Evolutionary conservation across 1,284 basidiomycete genomes (phyloP), one percentile per base, ranked within the genome.

Genomic region (Athelia psychrophila): DNA sequence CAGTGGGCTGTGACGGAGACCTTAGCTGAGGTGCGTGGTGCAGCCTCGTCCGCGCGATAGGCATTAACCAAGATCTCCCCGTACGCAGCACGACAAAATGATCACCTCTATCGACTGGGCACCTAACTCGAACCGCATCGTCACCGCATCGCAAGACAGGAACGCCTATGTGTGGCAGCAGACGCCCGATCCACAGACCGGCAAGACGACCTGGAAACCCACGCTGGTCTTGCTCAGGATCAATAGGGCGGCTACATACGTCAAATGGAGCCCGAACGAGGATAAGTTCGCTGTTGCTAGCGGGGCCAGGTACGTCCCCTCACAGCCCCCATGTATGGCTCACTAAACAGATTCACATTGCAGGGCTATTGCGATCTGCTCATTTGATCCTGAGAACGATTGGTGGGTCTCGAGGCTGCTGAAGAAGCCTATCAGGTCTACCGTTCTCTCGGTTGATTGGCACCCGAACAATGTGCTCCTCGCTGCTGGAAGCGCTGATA

Each of bases 51-150:
- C 24, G 33, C 27, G 48, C n/a, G 35, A 24, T 27, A 35, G 25
- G 9, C 36, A 51, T 36, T 30, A 44, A 19, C 42, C 18, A 52
- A 48, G 15, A 48, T 44, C 51, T 47, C 18, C 13, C 27, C 13
- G 3, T 35, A 24, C 8, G 36, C 56, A 98, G 94, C 97, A 99
- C 74, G 97, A 99, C 79, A 99, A 99, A 76, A 77, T 90, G 57
- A 92, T 99, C 72, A 99, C 96, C 2, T 95, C 93, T 54, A 97
- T 99, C 70, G 96, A 98, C 71, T 99, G 97, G 97, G 97, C 96
- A 2, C 94, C 95, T 9, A 82, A 84, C 61, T 92, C 95, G 48
- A 98, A 99, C 74, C 88, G 93, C 44, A 95, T 99, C 72, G 97
- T 99, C 30, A 98, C 96, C 12, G 94, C 95, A 61, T 95, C 96